Conservation (phyloP, 495 filamentous ascomycete genomes). For the Astrothelium macrocarpum region DNA sequence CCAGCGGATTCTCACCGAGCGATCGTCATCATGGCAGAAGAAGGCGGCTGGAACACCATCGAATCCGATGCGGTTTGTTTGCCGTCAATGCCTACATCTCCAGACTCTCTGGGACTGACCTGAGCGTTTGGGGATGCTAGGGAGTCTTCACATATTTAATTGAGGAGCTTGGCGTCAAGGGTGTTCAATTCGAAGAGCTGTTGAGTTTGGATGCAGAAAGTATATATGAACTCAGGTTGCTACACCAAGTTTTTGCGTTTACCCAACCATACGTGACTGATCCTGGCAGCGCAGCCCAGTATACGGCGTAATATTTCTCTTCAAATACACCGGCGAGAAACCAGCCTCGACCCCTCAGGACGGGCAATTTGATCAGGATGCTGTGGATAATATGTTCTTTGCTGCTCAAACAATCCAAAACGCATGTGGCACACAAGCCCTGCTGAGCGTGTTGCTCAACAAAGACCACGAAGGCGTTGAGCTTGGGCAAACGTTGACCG, state of each 20-base stretch:
- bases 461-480: slow-evolving; percentile 44
- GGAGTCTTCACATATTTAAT: slow-evolving; percentile 95
- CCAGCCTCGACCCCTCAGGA: slow-evolving; percentile 54
- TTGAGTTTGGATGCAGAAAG: slow-evolving; percentile 75
- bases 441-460: slow-evolving; percentile 88
- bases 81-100: slow-evolving; percentile 8
- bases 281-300: slow-evolving; percentile 46
- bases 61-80: slow-evolving; percentile 82
- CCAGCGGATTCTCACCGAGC: no score
- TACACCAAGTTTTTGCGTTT: neutral
- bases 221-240: slow-evolving; percentile 44
- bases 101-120: slow-evolving; percentile 8
- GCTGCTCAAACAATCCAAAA: slow-evolving; percentile 98
- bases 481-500: slow-evolving; percentile 52
- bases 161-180: slow-evolving; percentile 81
- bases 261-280: neutral
- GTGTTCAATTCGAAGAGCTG: slow-evolving; percentile 96
- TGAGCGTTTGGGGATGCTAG: slow-evolving; percentile 36
- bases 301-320: slow-evolving; percentile 98
- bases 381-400: slow-evolving; percentile 77
- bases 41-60: slow-evolving; percentile 64
- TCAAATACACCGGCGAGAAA: slow-evolving; percentile 81
- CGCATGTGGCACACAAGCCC: slow-evolving; percentile 93
- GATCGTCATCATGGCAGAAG: slow-evolving; percentile 6
- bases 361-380: slow-evolving; percentile 66